Conservation (phyloP, 768 basidiomycete genomes). For the Tulasnella sp. region DNA sequence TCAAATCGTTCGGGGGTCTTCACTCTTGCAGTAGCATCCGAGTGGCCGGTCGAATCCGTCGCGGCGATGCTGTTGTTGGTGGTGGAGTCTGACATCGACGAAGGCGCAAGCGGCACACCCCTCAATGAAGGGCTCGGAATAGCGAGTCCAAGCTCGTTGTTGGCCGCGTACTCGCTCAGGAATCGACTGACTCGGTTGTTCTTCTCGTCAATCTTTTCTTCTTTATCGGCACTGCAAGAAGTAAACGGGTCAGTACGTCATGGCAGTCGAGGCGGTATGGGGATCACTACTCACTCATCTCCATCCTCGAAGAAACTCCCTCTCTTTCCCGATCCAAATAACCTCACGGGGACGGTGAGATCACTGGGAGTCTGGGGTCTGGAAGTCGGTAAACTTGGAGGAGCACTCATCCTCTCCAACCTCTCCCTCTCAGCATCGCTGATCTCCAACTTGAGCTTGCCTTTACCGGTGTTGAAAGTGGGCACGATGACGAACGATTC, state of each 20-base stretch:
- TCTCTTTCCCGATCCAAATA: not conserved
- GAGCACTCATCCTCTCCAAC: not conserved
- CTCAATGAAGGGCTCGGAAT: not conserved
- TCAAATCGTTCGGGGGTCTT: not conserved
- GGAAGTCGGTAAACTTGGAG: not conserved
- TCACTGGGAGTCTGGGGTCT: not conserved
- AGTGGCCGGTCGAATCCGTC: not conserved
- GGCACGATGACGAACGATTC: not conserved
- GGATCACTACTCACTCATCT: not conserved
- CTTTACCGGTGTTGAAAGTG: not conserved
- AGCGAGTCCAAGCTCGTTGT: not conserved
- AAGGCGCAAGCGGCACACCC: not conserved
- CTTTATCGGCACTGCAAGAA: not conserved
- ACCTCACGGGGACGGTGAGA: not conserved
- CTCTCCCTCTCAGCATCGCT: conserved; percentile 7
- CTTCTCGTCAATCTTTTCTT: not conserved
- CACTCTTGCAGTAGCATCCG: not conserved
- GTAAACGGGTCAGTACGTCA: not conserved
- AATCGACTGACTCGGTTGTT: conserved; percentile 11
- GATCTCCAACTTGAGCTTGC: not conserved
- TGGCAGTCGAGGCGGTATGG: not conserved
- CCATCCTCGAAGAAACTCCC: not conserved
- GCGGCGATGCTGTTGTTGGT: not conserved
- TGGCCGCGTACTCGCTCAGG: not conserved
- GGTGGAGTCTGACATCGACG: not conserved